Base-by-base conservation (phyloP, 192 early-diverging fungal species). In the Coemansia sp. region DNA sequence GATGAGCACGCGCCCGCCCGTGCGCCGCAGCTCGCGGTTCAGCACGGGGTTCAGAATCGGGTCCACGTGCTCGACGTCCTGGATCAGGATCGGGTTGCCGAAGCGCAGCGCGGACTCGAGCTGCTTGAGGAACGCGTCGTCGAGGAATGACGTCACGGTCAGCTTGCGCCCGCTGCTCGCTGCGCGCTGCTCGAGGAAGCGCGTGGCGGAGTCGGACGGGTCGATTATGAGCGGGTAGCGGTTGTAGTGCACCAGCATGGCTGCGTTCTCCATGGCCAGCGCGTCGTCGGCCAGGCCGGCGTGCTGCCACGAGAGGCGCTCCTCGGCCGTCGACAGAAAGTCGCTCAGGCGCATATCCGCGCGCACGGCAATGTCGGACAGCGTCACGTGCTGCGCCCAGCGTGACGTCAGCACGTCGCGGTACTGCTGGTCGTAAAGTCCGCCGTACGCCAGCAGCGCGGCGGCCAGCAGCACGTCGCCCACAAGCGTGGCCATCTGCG, bases 171-270 rank as follows among this genome's bases (percentile, higher is more conserved):
- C 60, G 35, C 30, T 55, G 33, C 23, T 47, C 49, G 6, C n/a
- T n/a, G 54, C 28, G 42, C 89, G 84, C 73, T 88, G 89, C 63
- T 85, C 79, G 61, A 99, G 72, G 81, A 95, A 98, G 22, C 85
- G 76, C 6, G 92, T 86, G 0, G 96, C 96, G 51, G 97, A 89
- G 44, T 95, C 95, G 14, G 95, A 89, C 1, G 98, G 98, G 80
- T 99, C 98, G 68, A 99, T 95, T 56, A 99, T 84, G 42, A 99
- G 83, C 46, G 98, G 95, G 71, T 97, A 99, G 57, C 98, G 85
- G 68, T 95, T 95, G 82, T 89, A 94, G 12, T 91, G 86, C 58
- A 92, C 86, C 35, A 99, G 80, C 88, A 98, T 98, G 47, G 98
- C 91, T 6, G 98, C 98, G 69, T 99, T 99, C 82, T 99, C 97